Percentiles rank a stretch among this genome's conserved stretches.
These are phyloP conservation scores for Acmispon strigosus DNA, from an alignment of 306 rosid genomes.

Conservation along the genomic window DNA sequence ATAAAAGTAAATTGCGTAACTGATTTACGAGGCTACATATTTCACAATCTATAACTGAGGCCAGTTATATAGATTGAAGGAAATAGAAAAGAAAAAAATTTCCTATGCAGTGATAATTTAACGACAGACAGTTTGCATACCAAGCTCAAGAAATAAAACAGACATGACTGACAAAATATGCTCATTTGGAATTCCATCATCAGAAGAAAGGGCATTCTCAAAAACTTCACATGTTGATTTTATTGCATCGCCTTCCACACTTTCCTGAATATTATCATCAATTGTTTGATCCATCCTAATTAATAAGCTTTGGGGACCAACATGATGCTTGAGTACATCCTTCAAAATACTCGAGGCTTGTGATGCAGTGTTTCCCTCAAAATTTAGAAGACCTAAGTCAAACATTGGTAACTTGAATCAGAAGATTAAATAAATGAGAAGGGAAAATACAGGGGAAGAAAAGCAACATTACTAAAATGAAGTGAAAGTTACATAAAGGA, in stretches of 20 bases:
- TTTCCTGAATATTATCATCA: constrained; percentile 31
- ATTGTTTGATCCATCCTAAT: constrained; percentile 21
- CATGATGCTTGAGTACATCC: constrained; percentile 49
- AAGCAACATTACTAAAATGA: not conserved
- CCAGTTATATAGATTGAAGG: not conserved
- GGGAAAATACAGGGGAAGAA: not conserved
- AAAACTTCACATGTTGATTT: constrained; percentile 53
- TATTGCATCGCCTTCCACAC: constrained; percentile 38
- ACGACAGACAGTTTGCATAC: constrained; percentile 35
- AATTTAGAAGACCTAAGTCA: constrained; percentile 63
- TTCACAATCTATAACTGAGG: not conserved
- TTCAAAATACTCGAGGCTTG: constrained; percentile 58
- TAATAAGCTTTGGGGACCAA: constrained; percentile 29
- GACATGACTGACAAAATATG: constrained; percentile 62
- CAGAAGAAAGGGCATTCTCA: constrained; percentile 46
- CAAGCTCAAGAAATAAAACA: constrained; percentile 66
- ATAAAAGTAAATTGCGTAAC: not conserved
- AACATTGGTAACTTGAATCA: constrained; percentile 30
- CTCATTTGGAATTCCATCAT: constrained; percentile 58
- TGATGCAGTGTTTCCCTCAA: constrained; percentile 53
- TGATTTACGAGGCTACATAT: not conserved
- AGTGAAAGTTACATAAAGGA: not conserved
- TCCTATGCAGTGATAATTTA: not conserved
- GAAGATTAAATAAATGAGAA: constrained; percentile 16
- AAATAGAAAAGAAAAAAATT: not conserved